Base-by-base conservation (phyloP, 768 basidiomycete species). In the Lepiota subincarnata region DNA sequence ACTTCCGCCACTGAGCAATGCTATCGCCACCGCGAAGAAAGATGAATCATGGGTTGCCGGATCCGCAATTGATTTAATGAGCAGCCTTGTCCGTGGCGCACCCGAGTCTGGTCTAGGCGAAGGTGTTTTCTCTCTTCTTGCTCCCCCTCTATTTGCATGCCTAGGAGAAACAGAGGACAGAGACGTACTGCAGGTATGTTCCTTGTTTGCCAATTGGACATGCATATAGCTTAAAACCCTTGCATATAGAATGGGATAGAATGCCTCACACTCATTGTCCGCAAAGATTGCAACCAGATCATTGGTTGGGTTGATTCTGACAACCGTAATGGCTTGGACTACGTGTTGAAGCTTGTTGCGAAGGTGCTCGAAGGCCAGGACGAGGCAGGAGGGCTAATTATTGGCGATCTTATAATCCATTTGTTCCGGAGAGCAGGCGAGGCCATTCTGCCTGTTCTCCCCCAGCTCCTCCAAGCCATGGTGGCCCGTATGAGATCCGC, bases 341-440 rank as follows among this genome's bases (percentile, higher is more conserved):
- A 84, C 55, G 78, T 89, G 13, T 75, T 98, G 42, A 75, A 77
- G 11, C 72, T 97, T 38, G 82, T 98, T 34, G 91, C 87, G 22
- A 83, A 81, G 57, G 79, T 90, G 41, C 74, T 99, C 22, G 80
- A 84, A 53, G 81, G 76, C 55, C 83, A 89, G 57, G 89, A 93
- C 57, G 97, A 99, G 68, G 88, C 94, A 0, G 93, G 89, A 37
- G 96, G 95, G 8, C 79, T 98, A 18, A 87, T 89, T 48, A 87
- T 98, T 43, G 97, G 97, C 16, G 96, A 98, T 63, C 76, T 99
- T 39, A 89, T 99, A 64, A 90, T 98, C 59, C 94, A 98, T 61
- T 74, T 98, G 20, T 75, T 99, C 45, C 80, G 96, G 20, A 84
- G 82, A 57, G 89, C 91, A 0, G 92, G 92, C 11, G 82, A 86